Base-by-base conservation (phyloP, 108 stramenopile genomes). In the Nitzschia sp. region DNA sequence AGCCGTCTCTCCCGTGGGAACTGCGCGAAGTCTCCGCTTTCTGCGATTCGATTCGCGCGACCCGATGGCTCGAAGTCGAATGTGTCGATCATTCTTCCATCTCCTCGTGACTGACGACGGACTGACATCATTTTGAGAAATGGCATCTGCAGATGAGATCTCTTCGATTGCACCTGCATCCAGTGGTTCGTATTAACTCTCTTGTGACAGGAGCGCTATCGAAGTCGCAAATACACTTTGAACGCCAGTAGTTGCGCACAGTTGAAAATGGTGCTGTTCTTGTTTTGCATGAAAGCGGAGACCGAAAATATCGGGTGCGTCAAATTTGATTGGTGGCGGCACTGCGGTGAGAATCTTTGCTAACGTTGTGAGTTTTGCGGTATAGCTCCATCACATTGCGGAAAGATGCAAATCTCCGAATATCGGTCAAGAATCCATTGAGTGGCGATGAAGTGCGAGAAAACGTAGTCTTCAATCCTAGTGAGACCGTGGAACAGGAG, bases 221-320 rank as follows among this genome's bases (percentile, higher is more conserved):
- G n/a, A n/a, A n/a, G n/a, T n/a, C n/a, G n/a, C n/a, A 54, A 25
- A 6, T 42, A 42, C 13, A 42, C 9, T 9, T 42, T 42, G 38
- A 42, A 6, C 38, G 13, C 38, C 6, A 6, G 6, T 6, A 42
- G 13, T 42, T 42, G 38, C 6, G 9, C 38, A 42, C 38, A 42
- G 38, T 13, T 9, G 13, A 76, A 18, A 23, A 92, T 92, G 88
- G 89, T 90, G 5, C 77, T 91, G 9, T 94, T 82, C 69, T 42
- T 94, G 45, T 76, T 94, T 26, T 88, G 83, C 59, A 83, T 94
- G 57, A 91, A 91, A 66, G 88, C 84, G 21, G 90, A 94, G n/a
- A 79, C 85, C 18, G 93, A 94, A 49, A 89, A 89, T 36, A 66
- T 91, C 24, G 66, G 75, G 51, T 68, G 62, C 29, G 30, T 19